phyloP scores from a whole-genome alignment of 2,329 filamentous ascomycete species.

The Cyclaneusma minus region DNA sequence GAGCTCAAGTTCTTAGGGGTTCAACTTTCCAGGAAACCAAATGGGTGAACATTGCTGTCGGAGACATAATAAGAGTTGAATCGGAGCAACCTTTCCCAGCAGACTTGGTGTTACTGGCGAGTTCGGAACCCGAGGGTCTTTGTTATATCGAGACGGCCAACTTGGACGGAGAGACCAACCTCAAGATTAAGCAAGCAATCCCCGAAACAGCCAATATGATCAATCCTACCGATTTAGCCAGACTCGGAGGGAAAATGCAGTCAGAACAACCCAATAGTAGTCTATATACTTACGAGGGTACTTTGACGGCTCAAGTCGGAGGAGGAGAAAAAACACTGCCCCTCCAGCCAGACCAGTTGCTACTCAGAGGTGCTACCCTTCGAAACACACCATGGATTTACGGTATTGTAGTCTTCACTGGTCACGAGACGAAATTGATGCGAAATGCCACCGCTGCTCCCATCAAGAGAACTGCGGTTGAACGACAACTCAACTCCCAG shows the following conservation, averaged over 20 bases:
- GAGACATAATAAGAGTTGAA: conserved; percentile 83
- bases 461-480: conserved; percentile 94
- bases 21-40: conserved; percentile 73
- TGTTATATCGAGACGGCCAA: conserved; percentile 99
- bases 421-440: conserved; percentile 98
- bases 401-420: conserved; percentile 89
- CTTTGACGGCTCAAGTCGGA: conserved; percentile 76
- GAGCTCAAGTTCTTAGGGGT: conserved; percentile 67
- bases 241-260: conserved; percentile 71
- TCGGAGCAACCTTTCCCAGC: conserved; percentile 93
- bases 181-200: conserved; percentile 96
- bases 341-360: conserved; percentile 78
- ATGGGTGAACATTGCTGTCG: conserved; percentile 88
- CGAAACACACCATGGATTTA: conserved; percentile 97
- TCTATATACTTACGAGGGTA: conserved; percentile 95
- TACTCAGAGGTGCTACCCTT: conserved; percentile 83
- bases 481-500: conserved; percentile 82
- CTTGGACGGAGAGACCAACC: conserved; percentile 90
- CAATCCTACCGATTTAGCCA: conserved; percentile 70
- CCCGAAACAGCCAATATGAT: conserved; percentile 84
- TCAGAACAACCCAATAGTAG: conserved; percentile 98
- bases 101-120: conserved; percentile 81
- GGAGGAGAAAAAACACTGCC: conserved; percentile 88
- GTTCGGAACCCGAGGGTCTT: conserved; percentile 89
- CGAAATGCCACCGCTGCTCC: conserved; percentile 92